Conservation (phyloP, 805 yeast genomes). For the Saccharomycopsis javanensis region DNA sequence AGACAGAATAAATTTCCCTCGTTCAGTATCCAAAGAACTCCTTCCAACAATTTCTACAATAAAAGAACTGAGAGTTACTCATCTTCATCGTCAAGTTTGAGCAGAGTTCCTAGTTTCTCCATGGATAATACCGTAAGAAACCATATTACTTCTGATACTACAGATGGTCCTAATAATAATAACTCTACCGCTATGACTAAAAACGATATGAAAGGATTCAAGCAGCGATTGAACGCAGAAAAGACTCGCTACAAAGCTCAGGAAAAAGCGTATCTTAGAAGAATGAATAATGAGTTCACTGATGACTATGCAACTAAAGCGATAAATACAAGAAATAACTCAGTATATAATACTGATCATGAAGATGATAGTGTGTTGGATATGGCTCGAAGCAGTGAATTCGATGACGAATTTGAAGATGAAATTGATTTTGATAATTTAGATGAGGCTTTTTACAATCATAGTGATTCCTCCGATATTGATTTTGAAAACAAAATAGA, state of each 20-base stretch:
- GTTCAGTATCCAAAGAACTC: not conserved
- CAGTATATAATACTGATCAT: conserved; percentile 6
- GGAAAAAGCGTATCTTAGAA: conserved; percentile 55
- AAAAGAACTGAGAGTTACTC: not conserved
- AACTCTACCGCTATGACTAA: not conserved
- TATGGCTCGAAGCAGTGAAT: not conserved
- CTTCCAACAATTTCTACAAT: not conserved
- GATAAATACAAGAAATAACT: conserved; percentile 30
- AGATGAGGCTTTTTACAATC: conserved; percentile 4
- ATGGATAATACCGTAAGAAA: not conserved
- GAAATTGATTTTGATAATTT: conserved; percentile 23
- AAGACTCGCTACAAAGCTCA: conserved; percentile 32
- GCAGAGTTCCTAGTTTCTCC: not conserved
- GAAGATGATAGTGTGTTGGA: not conserved
- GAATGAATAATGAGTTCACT: conserved; percentile 47
- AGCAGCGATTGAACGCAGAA: conserved; percentile 6
- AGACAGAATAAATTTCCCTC: not conserved
- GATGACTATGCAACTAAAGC: conserved; percentile 72
- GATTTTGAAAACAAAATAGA: not conserved
- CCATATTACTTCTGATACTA: not conserved
- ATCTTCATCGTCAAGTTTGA: not conserved
- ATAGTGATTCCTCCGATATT: not conserved
- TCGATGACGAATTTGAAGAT: conserved; percentile 14
- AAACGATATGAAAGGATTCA: not conserved
- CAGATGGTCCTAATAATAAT: not conserved